These are phyloP conservation scores for Gracilaria caudata DNA, from an alignment of 23 red algal species.

Conservation along the genomic window DNA sequence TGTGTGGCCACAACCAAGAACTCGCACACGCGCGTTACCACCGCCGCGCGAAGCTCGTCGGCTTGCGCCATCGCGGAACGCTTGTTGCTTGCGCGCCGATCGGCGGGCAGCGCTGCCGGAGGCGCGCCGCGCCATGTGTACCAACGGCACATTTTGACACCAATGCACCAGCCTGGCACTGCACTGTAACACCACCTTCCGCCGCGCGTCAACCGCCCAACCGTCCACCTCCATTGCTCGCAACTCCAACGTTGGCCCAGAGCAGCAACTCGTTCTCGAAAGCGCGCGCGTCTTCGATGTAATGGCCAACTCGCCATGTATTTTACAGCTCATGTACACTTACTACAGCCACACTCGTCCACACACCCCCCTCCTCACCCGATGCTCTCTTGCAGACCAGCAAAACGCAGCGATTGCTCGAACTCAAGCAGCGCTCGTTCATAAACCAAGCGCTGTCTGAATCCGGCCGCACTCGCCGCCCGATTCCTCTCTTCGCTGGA, in stretches of 20 bases:
- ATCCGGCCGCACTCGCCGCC: slow-evolving; percentile 47
- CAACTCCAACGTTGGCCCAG: no score
- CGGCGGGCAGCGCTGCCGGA: no score
- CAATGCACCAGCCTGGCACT: no score
- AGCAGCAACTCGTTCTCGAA: no score
- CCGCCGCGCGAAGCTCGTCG: not conserved
- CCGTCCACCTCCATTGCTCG: no score
- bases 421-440: slow-evolving; percentile 49
- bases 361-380: not conserved
- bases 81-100: not conserved
- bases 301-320: not conserved
- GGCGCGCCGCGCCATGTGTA: not conserved
- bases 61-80: not conserved
- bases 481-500: not conserved
- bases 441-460: slow-evolving; percentile 44
- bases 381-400: not conserved
- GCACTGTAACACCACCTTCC: no score
- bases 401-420: slow-evolving; percentile 34
- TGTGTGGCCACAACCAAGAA: slow-evolving; percentile 23
- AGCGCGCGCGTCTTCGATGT: not conserved
- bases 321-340: no score
- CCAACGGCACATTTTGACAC: not conserved
- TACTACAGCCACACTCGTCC: not conserved
- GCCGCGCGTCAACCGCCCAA: no score
- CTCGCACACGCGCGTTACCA: slow-evolving; percentile 7